Conservation (phyloP, 768 basidiomycete genomes). For the Hericium erinaceus region DNA sequence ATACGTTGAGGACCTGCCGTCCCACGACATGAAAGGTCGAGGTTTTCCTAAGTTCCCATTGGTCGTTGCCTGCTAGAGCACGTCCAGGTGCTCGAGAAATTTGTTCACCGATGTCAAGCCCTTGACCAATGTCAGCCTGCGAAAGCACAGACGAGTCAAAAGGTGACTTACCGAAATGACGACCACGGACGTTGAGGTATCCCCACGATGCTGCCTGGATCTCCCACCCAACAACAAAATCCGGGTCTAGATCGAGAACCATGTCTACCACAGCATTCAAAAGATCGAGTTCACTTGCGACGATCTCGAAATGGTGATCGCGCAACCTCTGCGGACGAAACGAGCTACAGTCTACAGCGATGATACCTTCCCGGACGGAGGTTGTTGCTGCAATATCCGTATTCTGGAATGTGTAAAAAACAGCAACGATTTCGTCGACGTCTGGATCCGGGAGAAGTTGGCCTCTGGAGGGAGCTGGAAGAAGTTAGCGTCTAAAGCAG, state of each 20-base stretch:
- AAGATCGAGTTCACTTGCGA: slow-evolving; percentile 68
- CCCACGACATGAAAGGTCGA: slow-evolving; percentile 82
- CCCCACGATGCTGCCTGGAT: slow-evolving; percentile 87
- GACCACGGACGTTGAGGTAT: slow-evolving; percentile 65
- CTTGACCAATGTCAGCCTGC: slow-evolving; percentile 29
- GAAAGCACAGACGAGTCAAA: neutral
- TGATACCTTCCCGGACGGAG: slow-evolving; percentile 31
- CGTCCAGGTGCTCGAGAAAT: slow-evolving; percentile 66
- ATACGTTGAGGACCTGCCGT: slow-evolving; percentile 86
- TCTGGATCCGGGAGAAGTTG: slow-evolving; percentile 57
- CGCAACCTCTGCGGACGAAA: slow-evolving; percentile 34
- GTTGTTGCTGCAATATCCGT: slow-evolving; percentile 27
- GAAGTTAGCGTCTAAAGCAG: neutral
- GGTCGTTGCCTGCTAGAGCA: slow-evolving; percentile 33
- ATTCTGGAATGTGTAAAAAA: slow-evolving; percentile 69
- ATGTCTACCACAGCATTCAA: slow-evolving; percentile 70
- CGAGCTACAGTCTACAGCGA: slow-evolving; percentile 39
- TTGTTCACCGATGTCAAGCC: slow-evolving; percentile 60
- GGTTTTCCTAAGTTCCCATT: slow-evolving; percentile 66
- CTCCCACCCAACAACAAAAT: slow-evolving; percentile 90
- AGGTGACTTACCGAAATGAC: slow-evolving; percentile 39
- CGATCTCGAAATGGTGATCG: slow-evolving; percentile 37
- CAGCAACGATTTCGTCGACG: slow-evolving; percentile 52
- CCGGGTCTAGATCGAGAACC: slow-evolving; percentile 75
- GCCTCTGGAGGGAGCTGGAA: slow-evolving; percentile 36